Evolutionary conservation across 805 yeast species (phyloP), one percentile per base, ranked within the genome.

Genomic region (Candida namnaoensis): DNA sequence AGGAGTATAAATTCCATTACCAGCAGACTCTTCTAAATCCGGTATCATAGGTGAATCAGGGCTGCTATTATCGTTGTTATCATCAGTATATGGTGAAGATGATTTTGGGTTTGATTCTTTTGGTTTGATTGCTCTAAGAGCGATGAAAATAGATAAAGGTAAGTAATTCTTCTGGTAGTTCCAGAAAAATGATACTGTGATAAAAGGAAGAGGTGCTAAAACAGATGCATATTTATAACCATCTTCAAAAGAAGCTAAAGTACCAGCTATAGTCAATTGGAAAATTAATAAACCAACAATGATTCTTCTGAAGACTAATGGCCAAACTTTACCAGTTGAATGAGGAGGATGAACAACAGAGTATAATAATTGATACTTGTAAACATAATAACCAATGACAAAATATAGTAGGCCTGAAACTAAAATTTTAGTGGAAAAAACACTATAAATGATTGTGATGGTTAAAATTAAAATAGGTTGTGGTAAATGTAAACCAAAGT

Each of bases 301-400:
- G 1, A 90, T 78, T 49, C 99, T 71, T 51, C 95, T 71, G 54
- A 85, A 83, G 3, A 91, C 80, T 38, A 88, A 67, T 0, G 96
- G 95, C 98, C 97, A 91, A 1, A 91, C 95, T 56, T 84, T 85
- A 1, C 98, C 99, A 0, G 96, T 93, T 0, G 96, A 88, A 62
- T 93, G 98, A 34, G 95, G 96, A 9, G 95, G 90, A 60, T 93
- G 98, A 30, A 88, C 88, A 66, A 93, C 82, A 0, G 96, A 83
- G 58, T 87, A 91, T 48, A 93, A 67, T 45, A 91, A 68, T 61
- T 88, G 96, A 59, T 90, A 91, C 62, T 91, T 91, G 72, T 80
- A 88, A 8, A 90, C 95, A 57, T 80, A 82, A 60, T 79, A 91
- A 0, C 98, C 97, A 42, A 88, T 64, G 13, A 85, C 61, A 57